These are phyloP conservation scores for Alternaria arborescens DNA, from an alignment of 2,329 filamentous ascomycete species.

Conservation along the genomic window DNA sequence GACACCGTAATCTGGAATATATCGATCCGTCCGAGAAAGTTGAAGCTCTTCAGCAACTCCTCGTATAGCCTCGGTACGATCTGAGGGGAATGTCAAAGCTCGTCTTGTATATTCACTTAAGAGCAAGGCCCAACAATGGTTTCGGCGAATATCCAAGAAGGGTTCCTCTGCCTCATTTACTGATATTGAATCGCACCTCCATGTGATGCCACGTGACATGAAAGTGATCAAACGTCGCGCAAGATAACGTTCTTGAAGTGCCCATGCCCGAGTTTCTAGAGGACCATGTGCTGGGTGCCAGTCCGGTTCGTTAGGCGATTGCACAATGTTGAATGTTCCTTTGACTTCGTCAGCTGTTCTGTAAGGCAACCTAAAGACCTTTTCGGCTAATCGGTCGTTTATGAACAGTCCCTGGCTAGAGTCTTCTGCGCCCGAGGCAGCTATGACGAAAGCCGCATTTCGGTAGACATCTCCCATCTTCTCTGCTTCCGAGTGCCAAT, in stretches of 20 bases:
- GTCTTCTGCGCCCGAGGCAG: not conserved
- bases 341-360: accelerated
- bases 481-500: accelerated
- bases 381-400: accelerated
- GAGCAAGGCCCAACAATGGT: no score
- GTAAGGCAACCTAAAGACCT: accelerated
- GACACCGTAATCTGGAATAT: no score
- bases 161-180: not conserved
- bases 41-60: no score
- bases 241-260: not conserved
- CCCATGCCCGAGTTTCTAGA: not conserved
- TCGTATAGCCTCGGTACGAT: no score
- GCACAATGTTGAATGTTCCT: not conserved
- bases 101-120: no score
- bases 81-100: no score
- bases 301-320: not conserved
- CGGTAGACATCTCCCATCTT: not conserved
- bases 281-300: not conserved
- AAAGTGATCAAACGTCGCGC: not conserved
- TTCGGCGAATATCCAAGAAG: no score
- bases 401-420: not conserved
- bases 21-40: no score
- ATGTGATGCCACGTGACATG: not conserved
- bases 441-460: accelerated
- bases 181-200: accelerated